Conservation (phyloP, 2,329 filamentous ascomycete genomes). For the Juglanconis sp. region DNA sequence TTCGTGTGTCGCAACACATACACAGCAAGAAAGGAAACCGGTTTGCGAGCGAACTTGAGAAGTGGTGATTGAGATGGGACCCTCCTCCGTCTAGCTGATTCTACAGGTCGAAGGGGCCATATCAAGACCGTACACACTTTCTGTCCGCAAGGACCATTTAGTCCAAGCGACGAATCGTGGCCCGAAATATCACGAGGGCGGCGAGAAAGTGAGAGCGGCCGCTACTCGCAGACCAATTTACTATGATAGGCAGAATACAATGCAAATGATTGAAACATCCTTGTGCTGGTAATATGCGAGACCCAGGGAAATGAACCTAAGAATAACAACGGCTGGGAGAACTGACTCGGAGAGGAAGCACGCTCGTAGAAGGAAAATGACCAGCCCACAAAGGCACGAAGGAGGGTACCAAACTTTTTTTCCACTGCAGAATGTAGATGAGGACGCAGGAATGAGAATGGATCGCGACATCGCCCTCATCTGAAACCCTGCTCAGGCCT, state of each 20-base stretch:
- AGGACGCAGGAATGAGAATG: no score
- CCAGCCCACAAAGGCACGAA: no score
- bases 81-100: conserved; percentile 9
- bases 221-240: background rate
- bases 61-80: background rate
- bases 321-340: background rate
- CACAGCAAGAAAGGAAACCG: conserved; percentile 2
- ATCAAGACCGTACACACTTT: background rate
- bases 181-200: background rate
- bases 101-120: background rate
- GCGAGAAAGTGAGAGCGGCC: background rate
- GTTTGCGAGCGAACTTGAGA: background rate
- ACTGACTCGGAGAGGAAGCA: background rate
- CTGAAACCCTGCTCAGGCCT: no score
- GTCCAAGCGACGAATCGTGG: background rate
- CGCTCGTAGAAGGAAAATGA: background rate
- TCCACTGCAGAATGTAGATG: no score
- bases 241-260: conserved; percentile 15
- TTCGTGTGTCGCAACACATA: background rate
- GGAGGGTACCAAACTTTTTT: no score
- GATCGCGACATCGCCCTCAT: no score
- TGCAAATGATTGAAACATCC: conserved; percentile 11
- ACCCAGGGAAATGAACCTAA: background rate
- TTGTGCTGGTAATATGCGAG: background rate
- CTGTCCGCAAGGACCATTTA: background rate